Percentiles rank a stretch among this genome's conserved stretches.
Evolutionary conservation across 495 filamentous ascomycete genomes (phyloP).

Genomic region (Amniculicola lignicola): DNA sequence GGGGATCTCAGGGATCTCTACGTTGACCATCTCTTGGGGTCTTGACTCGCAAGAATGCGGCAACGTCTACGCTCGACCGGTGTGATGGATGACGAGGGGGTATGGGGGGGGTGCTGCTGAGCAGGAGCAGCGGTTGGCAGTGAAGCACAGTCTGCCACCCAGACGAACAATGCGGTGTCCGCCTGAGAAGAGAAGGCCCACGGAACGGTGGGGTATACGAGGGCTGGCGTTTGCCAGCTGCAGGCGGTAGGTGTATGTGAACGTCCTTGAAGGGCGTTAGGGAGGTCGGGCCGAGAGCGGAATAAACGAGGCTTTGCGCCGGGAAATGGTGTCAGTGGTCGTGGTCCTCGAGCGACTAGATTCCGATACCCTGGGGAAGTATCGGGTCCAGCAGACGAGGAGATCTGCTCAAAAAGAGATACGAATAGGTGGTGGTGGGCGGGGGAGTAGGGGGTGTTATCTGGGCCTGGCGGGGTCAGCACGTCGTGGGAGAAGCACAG

Average conservation of each 20-base stretch:
- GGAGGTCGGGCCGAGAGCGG: constrained; percentile 80
- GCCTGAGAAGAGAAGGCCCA: constrained; percentile 96
- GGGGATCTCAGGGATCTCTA: constrained; percentile 75
- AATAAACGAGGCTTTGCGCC: constrained; percentile 73
- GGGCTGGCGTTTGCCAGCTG: constrained; percentile 47
- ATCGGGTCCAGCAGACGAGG: constrained; percentile 92
- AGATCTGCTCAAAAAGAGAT: constrained; percentile 55
- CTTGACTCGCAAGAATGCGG: constrained; percentile 18
- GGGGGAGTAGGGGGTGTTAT: constrained; percentile 64
- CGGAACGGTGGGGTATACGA: constrained; percentile 41
- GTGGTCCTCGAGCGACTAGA: constrained; percentile 66
- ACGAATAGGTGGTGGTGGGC: constrained; percentile 21
- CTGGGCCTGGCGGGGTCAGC: constrained; percentile 61
- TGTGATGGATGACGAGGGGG: neutral
- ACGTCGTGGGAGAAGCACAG: neutral
- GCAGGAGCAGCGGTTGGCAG: constrained; percentile 26
- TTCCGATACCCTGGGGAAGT: constrained; percentile 83
- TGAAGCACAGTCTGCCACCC: constrained; percentile 73
- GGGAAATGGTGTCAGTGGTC: constrained; percentile 79
- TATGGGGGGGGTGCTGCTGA: neutral
- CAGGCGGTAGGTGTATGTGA: constrained; percentile 48
- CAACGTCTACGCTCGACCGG: constrained; percentile 16
- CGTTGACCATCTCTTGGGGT: constrained; percentile 70
- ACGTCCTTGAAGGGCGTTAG: constrained; percentile 62
- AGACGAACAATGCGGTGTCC: constrained; percentile 87